A percentile compares a stretch with the other conserved stretches of the same genome.
Conservation (phyloP, 164 flowering plant species). For the Vitis cinerea region DNA sequence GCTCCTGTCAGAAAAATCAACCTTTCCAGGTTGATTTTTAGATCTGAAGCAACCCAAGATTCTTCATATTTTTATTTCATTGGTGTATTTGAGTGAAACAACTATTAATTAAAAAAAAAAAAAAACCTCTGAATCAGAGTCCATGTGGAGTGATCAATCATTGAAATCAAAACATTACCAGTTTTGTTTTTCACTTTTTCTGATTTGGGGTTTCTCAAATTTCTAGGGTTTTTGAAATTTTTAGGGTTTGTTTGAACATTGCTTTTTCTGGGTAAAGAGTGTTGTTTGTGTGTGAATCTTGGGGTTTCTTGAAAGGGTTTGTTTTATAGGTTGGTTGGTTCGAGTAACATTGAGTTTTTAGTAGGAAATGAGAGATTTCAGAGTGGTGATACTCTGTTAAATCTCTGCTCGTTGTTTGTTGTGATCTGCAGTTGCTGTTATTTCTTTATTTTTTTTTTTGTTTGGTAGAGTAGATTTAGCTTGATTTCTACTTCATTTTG, state of each 20-base stretch:
- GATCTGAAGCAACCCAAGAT: constrained; percentile 22
- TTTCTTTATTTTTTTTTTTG: background rate
- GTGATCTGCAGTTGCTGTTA: too few species aligned
- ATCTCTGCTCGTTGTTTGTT: too few species aligned
- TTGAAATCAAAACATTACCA: constrained; percentile 18
- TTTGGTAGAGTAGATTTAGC: background rate
- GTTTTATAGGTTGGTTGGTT: background rate
- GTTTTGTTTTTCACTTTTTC: background rate
- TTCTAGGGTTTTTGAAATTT: constrained; percentile 11
- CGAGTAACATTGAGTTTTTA: background rate
- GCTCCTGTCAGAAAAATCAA: constrained; percentile 21
- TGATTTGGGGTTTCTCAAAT: constrained; percentile 2
- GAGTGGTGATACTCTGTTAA: background rate
- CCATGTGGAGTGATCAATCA: constrained; percentile 23
- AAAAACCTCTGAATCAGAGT: constrained; percentile 16
- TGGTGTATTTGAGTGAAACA: too few species aligned
- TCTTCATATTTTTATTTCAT: background rate
- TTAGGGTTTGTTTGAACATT: background rate
- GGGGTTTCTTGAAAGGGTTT: background rate
- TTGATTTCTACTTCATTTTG: background rate
- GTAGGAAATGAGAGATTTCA: background rate
- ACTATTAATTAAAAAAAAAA: too few species aligned
- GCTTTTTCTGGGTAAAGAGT: background rate
- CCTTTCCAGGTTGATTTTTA: constrained; percentile 22
- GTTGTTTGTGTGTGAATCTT: background rate